These are phyloP conservation scores for Hypoxylon intermedium DNA, from an alignment of 495 filamentous ascomycete genomes.

Conservation along the genomic window DNA sequence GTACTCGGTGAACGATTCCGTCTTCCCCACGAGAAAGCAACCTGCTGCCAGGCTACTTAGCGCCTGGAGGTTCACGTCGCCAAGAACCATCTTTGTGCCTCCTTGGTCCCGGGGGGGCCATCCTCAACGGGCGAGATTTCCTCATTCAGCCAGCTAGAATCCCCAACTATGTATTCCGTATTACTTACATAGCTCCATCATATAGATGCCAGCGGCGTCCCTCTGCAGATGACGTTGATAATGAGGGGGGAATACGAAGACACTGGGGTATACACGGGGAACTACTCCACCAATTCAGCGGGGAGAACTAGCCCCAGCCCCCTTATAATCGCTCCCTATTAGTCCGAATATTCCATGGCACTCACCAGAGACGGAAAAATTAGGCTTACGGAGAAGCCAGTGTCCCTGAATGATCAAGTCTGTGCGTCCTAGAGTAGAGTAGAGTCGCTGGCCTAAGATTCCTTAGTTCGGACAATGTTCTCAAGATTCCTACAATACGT, in stretches of 20 bases:
- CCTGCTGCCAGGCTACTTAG: not conserved
- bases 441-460: no score
- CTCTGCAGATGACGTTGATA: constrained; percentile 18
- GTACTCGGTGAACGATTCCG: not conserved
- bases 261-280: constrained; percentile 7
- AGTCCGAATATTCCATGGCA: constrained; percentile 17
- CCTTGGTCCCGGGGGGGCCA: not conserved
- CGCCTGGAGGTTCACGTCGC: constrained; percentile 1
- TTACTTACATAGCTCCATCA: not conserved
- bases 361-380: constrained; percentile 17
- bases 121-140: not conserved
- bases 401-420: no score
- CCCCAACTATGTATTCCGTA: not conserved
- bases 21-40: constrained; percentile 5
- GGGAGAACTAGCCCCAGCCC: constrained; percentile 18
- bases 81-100: constrained; percentile 19
- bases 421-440: no score
- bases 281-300: constrained; percentile 27
- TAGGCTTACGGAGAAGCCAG: constrained; percentile 4
- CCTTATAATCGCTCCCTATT: constrained; percentile 20
- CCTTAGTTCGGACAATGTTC: not conserved
- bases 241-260: constrained; percentile 23
- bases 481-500: not conserved
- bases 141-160: not conserved
- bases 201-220: not conserved